phyloP scores from a whole-genome alignment of 2,329 filamentous ascomycete species.

The Didymella lethalis region DNA sequence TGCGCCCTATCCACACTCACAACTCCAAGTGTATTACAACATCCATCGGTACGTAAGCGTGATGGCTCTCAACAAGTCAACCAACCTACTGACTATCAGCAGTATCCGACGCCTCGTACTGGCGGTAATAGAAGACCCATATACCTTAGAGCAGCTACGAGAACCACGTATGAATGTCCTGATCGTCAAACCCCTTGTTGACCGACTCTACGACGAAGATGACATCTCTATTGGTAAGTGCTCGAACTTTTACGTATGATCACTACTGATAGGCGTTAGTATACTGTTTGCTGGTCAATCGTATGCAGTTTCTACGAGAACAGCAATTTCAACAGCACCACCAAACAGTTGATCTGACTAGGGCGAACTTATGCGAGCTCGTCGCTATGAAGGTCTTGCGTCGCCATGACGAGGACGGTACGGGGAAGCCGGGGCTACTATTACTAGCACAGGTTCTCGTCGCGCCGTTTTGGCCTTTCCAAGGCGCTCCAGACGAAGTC shows the following conservation, averaged over 20 bases:
- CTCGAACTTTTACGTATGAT: neutral
- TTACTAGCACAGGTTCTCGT: slow-evolving; percentile 81
- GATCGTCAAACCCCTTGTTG: slow-evolving; percentile 81
- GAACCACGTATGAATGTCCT: slow-evolving; percentile 83
- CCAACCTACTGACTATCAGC: slow-evolving; percentile 7
- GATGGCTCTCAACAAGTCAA: too few species aligned
- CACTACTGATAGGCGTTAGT: slow-evolving; percentile 57
- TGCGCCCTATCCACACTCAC: slow-evolving; percentile 64
- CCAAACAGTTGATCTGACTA: slow-evolving; percentile 80
- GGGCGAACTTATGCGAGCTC: slow-evolving; percentile 80
- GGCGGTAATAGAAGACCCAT: slow-evolving; percentile 66
- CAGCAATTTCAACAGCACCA: slow-evolving; percentile 78
- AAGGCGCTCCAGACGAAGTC: slow-evolving; percentile 76
- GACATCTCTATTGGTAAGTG: slow-evolving; percentile 77
- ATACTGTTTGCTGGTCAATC: slow-evolving; percentile 84
- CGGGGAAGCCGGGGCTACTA: slow-evolving; percentile 73
- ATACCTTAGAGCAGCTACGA: slow-evolving; percentile 77
- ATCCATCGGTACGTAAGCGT: slow-evolving; percentile 66
- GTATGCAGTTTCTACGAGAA: slow-evolving; percentile 79
- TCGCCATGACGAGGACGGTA: slow-evolving; percentile 79
- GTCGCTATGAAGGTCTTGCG: slow-evolving; percentile 80
- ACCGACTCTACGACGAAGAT: slow-evolving; percentile 79
- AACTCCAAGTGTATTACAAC: slow-evolving; percentile 77
- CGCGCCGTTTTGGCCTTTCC: slow-evolving; percentile 84
- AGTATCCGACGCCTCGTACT: slow-evolving; percentile 56